A percentile compares a stretch with the other conserved stretches of the same genome.
phyloP scores from a whole-genome alignment of 1,284 basidiomycete species.

The Cutaneotrichosporon sp. region DNA sequence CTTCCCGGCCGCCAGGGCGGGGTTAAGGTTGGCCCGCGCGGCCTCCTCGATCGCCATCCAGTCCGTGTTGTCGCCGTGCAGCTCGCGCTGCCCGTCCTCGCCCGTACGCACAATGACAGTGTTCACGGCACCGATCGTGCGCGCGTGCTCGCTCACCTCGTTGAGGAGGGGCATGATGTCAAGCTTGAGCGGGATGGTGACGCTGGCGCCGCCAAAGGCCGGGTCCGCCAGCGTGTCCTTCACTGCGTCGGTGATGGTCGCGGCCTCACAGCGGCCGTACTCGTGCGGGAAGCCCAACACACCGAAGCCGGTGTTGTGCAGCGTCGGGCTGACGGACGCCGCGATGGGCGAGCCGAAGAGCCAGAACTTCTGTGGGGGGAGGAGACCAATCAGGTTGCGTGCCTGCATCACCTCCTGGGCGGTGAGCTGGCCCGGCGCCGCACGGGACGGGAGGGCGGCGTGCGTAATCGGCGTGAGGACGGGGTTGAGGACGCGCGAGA shows the following conservation, averaged over 20 bases:
- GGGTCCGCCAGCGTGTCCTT: slow-evolving; percentile 64
- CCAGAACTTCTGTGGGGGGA: slow-evolving; percentile 72
- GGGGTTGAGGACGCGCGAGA: slow-evolving; percentile 83
- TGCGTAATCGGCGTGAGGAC: slow-evolving; percentile 91
- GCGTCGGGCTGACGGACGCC: slow-evolving; percentile 85
- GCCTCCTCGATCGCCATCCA: slow-evolving; percentile 79
- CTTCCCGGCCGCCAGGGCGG: slow-evolving; percentile 33
- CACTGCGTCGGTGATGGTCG: slow-evolving; percentile 66
- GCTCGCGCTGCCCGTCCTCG: slow-evolving; percentile 58
- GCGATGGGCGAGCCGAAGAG: slow-evolving; percentile 87
- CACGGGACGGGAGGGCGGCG: slow-evolving; percentile 73
- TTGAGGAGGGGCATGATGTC: slow-evolving; percentile 80
- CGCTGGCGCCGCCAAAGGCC: slow-evolving; percentile 91
- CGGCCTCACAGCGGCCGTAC: slow-evolving; percentile 78
- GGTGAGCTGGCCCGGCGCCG: slow-evolving; percentile 90
- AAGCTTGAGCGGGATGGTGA: slow-evolving; percentile 92
- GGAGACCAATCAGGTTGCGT: slow-evolving; percentile 74
- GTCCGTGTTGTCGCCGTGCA: slow-evolving; percentile 91
- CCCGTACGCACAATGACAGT: slow-evolving; percentile 68
- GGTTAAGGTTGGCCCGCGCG: slow-evolving; percentile 48
- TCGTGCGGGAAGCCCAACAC: slow-evolving; percentile 77
- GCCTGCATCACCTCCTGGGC: slow-evolving; percentile 82
- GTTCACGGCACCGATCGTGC: slow-evolving; percentile 87
- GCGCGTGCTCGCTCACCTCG: slow-evolving; percentile 72
- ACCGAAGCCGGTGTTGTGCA: slow-evolving; percentile 89